These are phyloP conservation scores for Aureobasidium sp. DNA, from an alignment of 2,329 filamentous ascomycete species.

Conservation along the genomic window DNA sequence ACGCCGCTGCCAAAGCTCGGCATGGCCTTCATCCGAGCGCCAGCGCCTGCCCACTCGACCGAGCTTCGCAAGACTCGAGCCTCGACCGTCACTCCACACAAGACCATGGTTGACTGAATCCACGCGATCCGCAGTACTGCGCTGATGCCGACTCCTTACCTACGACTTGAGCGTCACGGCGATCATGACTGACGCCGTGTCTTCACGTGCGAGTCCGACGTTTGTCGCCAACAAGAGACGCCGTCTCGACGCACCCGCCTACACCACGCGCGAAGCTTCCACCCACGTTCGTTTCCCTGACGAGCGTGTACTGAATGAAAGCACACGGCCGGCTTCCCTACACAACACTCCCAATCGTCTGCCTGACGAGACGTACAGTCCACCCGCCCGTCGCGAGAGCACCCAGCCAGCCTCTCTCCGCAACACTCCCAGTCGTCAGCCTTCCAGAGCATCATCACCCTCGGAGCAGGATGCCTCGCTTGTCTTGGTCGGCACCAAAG, in stretches of 20 bases:
- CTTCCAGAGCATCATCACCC: not conserved
- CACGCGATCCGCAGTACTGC: not conserved
- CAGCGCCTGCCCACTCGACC: not conserved
- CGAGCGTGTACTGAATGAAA: too few relatives aligned
- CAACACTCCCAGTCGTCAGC: not conserved
- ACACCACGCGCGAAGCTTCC: not conserved
- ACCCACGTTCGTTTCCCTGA: too few relatives aligned
- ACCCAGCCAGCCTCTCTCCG: not conserved
- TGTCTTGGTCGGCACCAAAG: conserved; percentile 62
- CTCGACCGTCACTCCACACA: too few relatives aligned
- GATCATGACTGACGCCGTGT: not conserved
- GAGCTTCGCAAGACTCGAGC: not conserved
- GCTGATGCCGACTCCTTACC: not conserved
- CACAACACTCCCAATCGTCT: not conserved
- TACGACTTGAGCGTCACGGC: too few relatives aligned
- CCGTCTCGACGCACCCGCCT: not conserved
- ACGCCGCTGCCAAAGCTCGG: not conserved
- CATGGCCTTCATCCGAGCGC: not conserved
- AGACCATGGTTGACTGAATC: not conserved
- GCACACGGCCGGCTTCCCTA: too few relatives aligned
- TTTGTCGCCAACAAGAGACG: not conserved
- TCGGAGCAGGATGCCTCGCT: conserved; percentile 62
- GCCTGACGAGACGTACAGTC: not conserved
- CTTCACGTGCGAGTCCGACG: not conserved
- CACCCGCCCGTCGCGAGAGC: not conserved